Percentiles rank a stretch among this genome's conserved stretches.
Evolutionary conservation across 805 yeast species (phyloP).

Genomic region (Pichia pseudocactophila): DNA sequence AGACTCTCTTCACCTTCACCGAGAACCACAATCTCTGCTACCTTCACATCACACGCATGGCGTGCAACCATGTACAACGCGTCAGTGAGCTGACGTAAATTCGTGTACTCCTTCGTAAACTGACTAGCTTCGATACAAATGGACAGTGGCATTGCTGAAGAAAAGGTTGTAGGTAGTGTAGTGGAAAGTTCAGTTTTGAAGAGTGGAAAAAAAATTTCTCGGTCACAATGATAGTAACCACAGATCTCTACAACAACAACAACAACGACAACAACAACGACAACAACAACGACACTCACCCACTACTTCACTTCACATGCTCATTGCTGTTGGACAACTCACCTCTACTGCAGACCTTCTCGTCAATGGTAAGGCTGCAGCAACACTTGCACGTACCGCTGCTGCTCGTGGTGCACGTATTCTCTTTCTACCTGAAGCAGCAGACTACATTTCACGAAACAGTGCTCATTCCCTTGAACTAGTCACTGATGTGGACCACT

Average conservation of each 20-base stretch:
- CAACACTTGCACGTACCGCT: constrained; percentile 55
- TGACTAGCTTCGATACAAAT: neutral
- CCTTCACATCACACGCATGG: constrained; percentile 58
- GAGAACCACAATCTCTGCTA: constrained; percentile 65
- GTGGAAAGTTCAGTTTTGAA: no score
- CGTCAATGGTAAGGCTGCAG: constrained; percentile 52
- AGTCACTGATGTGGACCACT: constrained; percentile 48
- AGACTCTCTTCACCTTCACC: constrained; percentile 34
- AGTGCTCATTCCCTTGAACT: constrained; percentile 60
- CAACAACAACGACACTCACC: no score
- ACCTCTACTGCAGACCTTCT: constrained; percentile 59
- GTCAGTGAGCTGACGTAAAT: constrained; percentile 65
- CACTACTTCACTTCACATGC: no score
- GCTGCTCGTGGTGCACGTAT: constrained; percentile 51
- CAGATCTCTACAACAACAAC: no score
- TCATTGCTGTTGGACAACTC: constrained; percentile 80
- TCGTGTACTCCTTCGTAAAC: constrained; percentile 16
- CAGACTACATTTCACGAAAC: constrained; percentile 89
- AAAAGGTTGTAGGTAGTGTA: no score
- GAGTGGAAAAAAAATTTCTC: no score
- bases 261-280: no score
- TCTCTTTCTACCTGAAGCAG: constrained; percentile 86
- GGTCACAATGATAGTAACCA: no score
- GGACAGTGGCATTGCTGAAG: no score
- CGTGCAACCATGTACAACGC: constrained; percentile 73